phyloP scores from a whole-genome alignment of 148 eudicot genomes.

The Rhododendron molle region DNA sequence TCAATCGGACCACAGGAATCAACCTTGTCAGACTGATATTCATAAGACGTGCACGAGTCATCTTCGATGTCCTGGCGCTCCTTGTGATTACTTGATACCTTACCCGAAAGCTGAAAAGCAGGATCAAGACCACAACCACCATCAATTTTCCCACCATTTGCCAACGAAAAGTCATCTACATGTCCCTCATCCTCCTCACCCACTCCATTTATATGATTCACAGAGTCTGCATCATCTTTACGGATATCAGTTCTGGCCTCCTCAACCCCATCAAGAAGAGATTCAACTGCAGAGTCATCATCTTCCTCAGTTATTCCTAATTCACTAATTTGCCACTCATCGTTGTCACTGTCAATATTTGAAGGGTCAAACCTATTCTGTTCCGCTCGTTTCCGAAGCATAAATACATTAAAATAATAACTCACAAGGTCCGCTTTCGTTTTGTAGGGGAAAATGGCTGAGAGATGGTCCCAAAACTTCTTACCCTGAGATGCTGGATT shows the following conservation, averaged over 20 bases:
- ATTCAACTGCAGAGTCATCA: slow-evolving; percentile 11
- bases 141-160: neutral
- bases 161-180: neutral
- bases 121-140: slow-evolving; percentile 7
- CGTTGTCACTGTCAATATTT: slow-evolving; percentile 24
- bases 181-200: slow-evolving; percentile 7
- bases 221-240: neutral
- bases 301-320: slow-evolving; percentile 12
- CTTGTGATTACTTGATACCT: neutral
- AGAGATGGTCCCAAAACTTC: slow-evolving; percentile 19
- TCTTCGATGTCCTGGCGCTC: slow-evolving; percentile 6
- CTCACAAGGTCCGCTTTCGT: slow-evolving; percentile 15
- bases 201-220: neutral
- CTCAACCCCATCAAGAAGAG: slow-evolving; percentile 9
- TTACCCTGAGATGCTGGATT: slow-evolving; percentile 14
- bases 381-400: slow-evolving; percentile 22
- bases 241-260: neutral
- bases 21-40: slow-evolving; percentile 1
- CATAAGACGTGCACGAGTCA: slow-evolving; percentile 12
- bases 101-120: neutral
- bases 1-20: slow-evolving; percentile 10
- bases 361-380: slow-evolving; percentile 19
- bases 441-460: slow-evolving; percentile 10
- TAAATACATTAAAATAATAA: slow-evolving; percentile 26
- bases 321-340: slow-evolving; percentile 14